Base-by-base conservation (phyloP, 1,284 basidiomycete genomes). In the Austroboletus niveus region DNA sequence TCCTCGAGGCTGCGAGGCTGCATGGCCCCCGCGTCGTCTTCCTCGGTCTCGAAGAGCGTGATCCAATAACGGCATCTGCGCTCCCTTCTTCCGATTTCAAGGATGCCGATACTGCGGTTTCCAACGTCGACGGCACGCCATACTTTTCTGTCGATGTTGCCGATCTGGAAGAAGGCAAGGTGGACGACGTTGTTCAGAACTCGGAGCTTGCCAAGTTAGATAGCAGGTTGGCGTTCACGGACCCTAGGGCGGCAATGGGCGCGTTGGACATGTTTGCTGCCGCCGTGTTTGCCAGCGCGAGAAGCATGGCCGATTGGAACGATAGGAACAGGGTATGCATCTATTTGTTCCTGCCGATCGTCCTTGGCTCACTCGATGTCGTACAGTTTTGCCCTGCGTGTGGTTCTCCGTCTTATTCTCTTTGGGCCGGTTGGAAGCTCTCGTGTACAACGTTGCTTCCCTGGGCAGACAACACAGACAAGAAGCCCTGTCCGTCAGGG, bases 391-490 rank as follows among this genome's bases (percentile, higher is more conserved):
- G 96, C 66, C 81, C 94, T 1, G 86, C 81, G 0, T 98, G 96
- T 68, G 92, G 94, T 1, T 81, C 86, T 1, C 79, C 78, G 4
- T 84, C 87, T 1, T 92, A 94, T 66, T 90, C 92, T 1, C 78
- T 93, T 57, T 98, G 95, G 94, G 93, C 85, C 5, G 96, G 96
- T 0, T 98, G 94, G 93, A 99, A 99, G 72, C 73, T 94, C 5
- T 79, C 81, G 8, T 99, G 96, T 67, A 73, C 80, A 3, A 81
- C 89, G 0, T 72, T 91, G 10, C 68, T 90, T 27, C 87, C 87
- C 4, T 88, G 87, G 83, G 75, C 78, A 15, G 77, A 85, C 54
- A 83, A 84, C 49, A 70, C 72, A 43, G 80, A 75, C 34, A 76
- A 73, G 62, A 81, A 81, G 58, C 81, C 83, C 2, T 92, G 88